These are phyloP conservation scores for Fagopyrum tataricum DNA, from an alignment of 148 eudicot genomes.

Conservation along the genomic window DNA sequence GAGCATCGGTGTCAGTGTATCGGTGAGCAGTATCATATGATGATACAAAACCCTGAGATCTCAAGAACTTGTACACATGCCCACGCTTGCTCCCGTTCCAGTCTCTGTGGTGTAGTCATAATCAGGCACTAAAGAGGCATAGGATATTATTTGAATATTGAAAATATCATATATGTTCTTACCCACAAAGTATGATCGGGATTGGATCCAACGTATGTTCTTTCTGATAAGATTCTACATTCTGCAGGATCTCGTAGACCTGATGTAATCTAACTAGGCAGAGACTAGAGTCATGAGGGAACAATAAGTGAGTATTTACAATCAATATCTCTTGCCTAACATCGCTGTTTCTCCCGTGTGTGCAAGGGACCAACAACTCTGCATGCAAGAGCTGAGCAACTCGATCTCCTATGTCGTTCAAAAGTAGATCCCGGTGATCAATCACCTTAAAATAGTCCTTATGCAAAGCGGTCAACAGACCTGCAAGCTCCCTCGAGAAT, in stretches of 20 bases:
- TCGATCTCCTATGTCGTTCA: slow-evolving; percentile 89
- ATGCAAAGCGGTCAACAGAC: slow-evolving; percentile 86
- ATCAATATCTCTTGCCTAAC: slow-evolving; percentile 77
- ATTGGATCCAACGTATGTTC: slow-evolving; percentile 71
- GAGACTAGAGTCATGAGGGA: slow-evolving; percentile 95
- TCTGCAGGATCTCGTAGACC: slow-evolving; percentile 92
- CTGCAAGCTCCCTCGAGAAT: slow-evolving; percentile 24
- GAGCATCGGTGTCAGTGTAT: slow-evolving; percentile 91
- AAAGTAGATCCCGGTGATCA: slow-evolving; percentile 55
- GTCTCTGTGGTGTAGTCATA: slow-evolving; percentile 40
- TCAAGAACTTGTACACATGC: slow-evolving; percentile 83
- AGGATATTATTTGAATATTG: background rate
- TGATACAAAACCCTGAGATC: slow-evolving; percentile 96
- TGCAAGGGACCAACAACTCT: slow-evolving; percentile 60
- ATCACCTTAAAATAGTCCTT: slow-evolving; percentile 80
- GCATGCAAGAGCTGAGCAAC: slow-evolving; percentile 96
- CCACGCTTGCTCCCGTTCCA: slow-evolving; percentile 99
- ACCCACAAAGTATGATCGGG: slow-evolving; percentile 96
- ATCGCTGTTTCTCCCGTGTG: slow-evolving; percentile 45
- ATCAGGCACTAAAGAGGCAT: slow-evolving; percentile 1
- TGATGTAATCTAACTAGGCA: slow-evolving; percentile 84
- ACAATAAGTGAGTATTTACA: slow-evolving; percentile 88
- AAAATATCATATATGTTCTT: slow-evolving; percentile 14
- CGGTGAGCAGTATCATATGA: slow-evolving; percentile 99
- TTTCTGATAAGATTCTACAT: slow-evolving; percentile 83